phyloP scores from a whole-genome alignment of 2,329 filamentous ascomycete genomes.

The Byssoonygena ceratinophila region DNA sequence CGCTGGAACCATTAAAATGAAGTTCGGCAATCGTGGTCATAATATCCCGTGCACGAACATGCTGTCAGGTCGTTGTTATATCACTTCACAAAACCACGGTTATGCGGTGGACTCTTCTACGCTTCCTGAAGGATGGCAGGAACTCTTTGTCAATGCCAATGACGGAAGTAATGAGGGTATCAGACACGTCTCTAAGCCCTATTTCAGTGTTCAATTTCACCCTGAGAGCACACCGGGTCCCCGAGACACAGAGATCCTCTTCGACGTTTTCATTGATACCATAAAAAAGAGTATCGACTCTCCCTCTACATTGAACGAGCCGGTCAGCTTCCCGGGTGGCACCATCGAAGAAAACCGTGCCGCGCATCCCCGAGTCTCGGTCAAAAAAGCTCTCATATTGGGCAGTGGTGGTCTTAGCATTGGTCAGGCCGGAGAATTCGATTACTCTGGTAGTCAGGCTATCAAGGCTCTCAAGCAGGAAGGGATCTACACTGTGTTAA shows the following conservation, averaged over 20 bases:
- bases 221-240: constrained; percentile 94
- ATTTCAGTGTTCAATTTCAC: constrained; percentile 99
- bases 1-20: constrained; percentile 85
- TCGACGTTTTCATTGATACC: constrained; percentile 89
- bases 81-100: constrained; percentile 97
- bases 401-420: constrained; percentile 94
- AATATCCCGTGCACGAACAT: constrained; percentile 97
- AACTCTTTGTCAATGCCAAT: constrained; percentile 96
- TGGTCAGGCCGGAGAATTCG: constrained; percentile 95
- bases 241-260: constrained; percentile 89
- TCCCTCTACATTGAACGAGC: constrained; percentile 53
- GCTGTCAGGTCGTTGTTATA: constrained; percentile 93
- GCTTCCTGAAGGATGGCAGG: constrained; percentile 70
- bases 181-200: constrained; percentile 70
- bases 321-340: constrained; percentile 81
- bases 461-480: constrained; percentile 98
- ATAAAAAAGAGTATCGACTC: constrained; percentile 63
- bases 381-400: constrained; percentile 90
- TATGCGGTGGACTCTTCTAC: constrained; percentile 78
- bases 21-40: constrained; percentile 96
- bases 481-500: constrained; percentile 93
- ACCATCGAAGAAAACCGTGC: constrained; percentile 66
- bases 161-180: constrained; percentile 98
- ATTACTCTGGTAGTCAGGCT: constrained; percentile 95
- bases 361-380: constrained; percentile 64